Base-by-base conservation (phyloP, 495 filamentous ascomycete species). In the Xylaria longipes region DNA sequence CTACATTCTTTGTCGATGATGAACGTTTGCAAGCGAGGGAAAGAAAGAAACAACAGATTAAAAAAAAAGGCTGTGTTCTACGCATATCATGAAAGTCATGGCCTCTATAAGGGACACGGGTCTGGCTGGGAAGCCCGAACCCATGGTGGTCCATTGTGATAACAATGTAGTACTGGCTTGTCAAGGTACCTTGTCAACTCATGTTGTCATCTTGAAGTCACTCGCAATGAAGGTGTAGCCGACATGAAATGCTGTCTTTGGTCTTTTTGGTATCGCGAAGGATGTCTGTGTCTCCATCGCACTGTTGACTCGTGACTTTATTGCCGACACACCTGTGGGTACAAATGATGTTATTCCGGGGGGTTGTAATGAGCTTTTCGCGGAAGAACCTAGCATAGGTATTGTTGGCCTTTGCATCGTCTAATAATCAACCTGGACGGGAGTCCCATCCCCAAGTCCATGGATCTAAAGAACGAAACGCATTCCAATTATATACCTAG, bases 11-110 rank as follows among this genome's bases (percentile, higher is more conserved):
- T 70, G 58, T 63, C 25, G 17, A 14, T 15, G 25, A n/a, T 15
- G n/a, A 52, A 64, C 58, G 58, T 70, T 70, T 70, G 45, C 68
- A 22, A 54, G 43, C 45, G 11, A 39, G 37, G 22, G 11, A 12
- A 8, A 31, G 33, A 56, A 37, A 48, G 1, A 31, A 33, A 27
- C n/a, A 5, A 60, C 3, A 22, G 37, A 37, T 8, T 0, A 29
- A 3, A 60, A 60, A 31, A 17, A n/a, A 50, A 25, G 9, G 46
- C 29, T 31, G 15, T 6, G 25, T 29, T 52, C 25, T 15, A 29
- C 31, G 27, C 46, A 25, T 3, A 31, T 12, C 12, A 29, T 17
- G 57, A 37, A 17, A 60, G 29, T 11, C 56, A 54, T 54, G 15
- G 11, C 50, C 22, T 52, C 48, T 3, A 27, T 27, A 25, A 52